Conservation (phyloP, 306 rosid species). For the Potentilla sterilis region DNA sequence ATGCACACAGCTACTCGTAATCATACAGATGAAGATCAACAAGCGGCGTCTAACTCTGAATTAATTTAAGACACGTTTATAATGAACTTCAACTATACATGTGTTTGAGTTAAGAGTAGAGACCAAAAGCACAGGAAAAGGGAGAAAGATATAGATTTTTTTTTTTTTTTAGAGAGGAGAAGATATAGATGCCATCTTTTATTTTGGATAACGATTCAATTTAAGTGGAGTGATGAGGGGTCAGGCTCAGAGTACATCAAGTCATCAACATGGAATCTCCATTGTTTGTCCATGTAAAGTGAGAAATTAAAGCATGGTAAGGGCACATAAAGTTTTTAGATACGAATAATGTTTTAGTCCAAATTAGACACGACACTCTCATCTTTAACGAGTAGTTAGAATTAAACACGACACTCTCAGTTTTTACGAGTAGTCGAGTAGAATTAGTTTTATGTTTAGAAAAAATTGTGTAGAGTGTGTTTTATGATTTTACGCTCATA, state of each 20-base stretch:
- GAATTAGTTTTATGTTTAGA: not conserved
- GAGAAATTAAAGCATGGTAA: not conserved
- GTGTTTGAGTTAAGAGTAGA: not conserved
- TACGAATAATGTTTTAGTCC: not conserved
- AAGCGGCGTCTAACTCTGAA: not conserved
- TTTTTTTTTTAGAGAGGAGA: too few species aligned
- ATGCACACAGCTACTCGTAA: not conserved
- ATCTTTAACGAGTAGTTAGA: not conserved
- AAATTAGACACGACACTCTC: not conserved
- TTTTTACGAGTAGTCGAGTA: too few species aligned
- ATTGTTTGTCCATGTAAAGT: not conserved
- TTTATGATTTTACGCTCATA: too few species aligned
- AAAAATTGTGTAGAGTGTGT: not conserved
- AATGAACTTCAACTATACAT: not conserved
- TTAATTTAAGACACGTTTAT: not conserved
- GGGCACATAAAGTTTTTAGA: not conserved
- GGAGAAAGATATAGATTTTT: too few species aligned
- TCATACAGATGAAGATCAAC: not conserved
- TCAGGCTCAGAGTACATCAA: not conserved
- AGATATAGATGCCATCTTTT: not conserved
- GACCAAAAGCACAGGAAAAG: not conserved
- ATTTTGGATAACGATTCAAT: not conserved
- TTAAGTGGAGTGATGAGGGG: constrained; percentile 8
- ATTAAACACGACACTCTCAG: not conserved
- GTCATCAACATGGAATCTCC: not conserved